A percentile compares a stretch with the other conserved stretches of the same genome.
phyloP scores from a whole-genome alignment of 2,329 filamentous ascomycete species.

The Colletotrichum sp. region DNA sequence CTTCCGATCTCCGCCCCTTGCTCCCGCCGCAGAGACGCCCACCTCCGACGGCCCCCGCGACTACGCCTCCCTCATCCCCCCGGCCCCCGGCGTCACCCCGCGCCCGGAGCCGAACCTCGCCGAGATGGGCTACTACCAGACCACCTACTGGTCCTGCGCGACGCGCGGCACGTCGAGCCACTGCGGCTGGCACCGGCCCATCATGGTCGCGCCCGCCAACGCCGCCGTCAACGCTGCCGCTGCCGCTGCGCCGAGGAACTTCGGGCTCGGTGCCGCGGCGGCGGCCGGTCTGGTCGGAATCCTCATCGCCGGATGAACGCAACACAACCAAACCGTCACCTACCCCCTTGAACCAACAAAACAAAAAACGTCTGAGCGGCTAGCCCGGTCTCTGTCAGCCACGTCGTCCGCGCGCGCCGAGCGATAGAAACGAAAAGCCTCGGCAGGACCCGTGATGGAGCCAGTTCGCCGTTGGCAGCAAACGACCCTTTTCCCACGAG shows the following conservation, averaged over 20 bases:
- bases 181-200: conserved; percentile 22
- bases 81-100: conserved; percentile 17
- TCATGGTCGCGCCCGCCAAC: not conserved
- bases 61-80: conserved; percentile 21
- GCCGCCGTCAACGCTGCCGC: not conserved
- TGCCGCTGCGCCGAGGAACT: not conserved
- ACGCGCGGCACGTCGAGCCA: conserved; percentile 11
- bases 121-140: conserved; percentile 19
- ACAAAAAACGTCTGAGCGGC: not conserved
- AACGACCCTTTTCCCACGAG: not conserved
- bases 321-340: too few species aligned
- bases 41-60: conserved; percentile 9
- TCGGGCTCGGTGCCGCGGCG: not conserved
- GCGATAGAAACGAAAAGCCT: not conserved
- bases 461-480: not conserved
- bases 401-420: not conserved
- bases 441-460: not conserved
- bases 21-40: not conserved
- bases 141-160: conserved; percentile 21
- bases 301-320: not conserved
- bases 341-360: not conserved
- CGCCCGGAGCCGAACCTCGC: conserved; percentile 20
- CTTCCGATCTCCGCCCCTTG: too few species aligned
- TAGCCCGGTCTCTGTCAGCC: not conserved
- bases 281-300: not conserved